Percentiles rank a stretch among this genome's conserved stretches.
These are phyloP conservation scores for Tylopilus sp. DNA, from an alignment of 768 basidiomycete species.

Conservation along the genomic window DNA sequence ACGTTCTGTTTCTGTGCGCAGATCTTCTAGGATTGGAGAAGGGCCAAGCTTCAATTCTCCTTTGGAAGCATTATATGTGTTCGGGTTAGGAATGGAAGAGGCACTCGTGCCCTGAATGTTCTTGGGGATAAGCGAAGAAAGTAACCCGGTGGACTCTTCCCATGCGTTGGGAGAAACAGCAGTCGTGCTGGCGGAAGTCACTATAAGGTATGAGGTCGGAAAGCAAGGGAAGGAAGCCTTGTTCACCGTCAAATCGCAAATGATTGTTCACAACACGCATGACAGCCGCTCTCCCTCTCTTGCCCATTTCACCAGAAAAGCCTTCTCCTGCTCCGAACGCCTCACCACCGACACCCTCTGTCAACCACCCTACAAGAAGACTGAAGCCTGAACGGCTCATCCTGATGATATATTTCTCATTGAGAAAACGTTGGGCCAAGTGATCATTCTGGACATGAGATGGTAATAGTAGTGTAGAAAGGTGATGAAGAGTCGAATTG, in stretches of 20 bases:
- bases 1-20: slow-evolving; percentile 78
- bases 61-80: slow-evolving; percentile 72
- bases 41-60: slow-evolving; percentile 85
- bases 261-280: slow-evolving; percentile 95
- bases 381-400: slow-evolving; percentile 92
- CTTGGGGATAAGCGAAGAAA: slow-evolving; percentile 74
- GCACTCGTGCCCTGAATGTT: slow-evolving; percentile 37
- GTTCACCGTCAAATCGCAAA: slow-evolving; percentile 81
- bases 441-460: slow-evolving; percentile 83
- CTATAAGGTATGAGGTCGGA: slow-evolving; percentile 38
- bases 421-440: slow-evolving; percentile 77
- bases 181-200: slow-evolving; percentile 67
- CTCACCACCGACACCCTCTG: slow-evolving; percentile 86
- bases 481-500: slow-evolving; percentile 64
- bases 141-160: slow-evolving; percentile 84
- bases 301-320: slow-evolving; percentile 77
- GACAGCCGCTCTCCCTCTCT: slow-evolving; percentile 82
- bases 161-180: slow-evolving; percentile 61
- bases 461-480: slow-evolving; percentile 78
- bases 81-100: slow-evolving; percentile 52
- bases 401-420: slow-evolving; percentile 85
- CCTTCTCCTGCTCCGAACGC: slow-evolving; percentile 76
- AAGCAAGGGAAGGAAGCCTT: background rate
- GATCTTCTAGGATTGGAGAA: slow-evolving; percentile 72
- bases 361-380: slow-evolving; percentile 92